phyloP scores from a whole-genome alignment of 768 basidiomycete genomes.

The Amanita rubescens region DNA sequence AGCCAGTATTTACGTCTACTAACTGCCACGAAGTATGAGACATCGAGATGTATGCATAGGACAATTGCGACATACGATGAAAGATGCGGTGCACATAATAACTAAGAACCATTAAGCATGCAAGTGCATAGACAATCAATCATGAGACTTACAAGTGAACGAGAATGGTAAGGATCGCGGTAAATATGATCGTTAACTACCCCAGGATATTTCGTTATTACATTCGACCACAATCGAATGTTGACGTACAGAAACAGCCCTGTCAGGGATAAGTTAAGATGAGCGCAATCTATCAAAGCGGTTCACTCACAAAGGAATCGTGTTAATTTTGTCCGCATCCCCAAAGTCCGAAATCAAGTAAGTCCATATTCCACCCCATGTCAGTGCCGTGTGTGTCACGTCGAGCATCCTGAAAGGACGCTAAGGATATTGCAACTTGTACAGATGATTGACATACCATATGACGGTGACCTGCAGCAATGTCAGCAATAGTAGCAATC shows the following conservation, averaged over 20 bases:
- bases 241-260: constrained; percentile 1
- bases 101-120: constrained; percentile 7
- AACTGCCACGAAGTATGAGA: constrained; percentile 11
- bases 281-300: neutral
- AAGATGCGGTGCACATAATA: constrained; percentile 22
- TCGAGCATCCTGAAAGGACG: constrained; percentile 17
- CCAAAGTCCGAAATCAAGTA: constrained; percentile 19
- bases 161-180: constrained; percentile 21
- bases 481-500: neutral
- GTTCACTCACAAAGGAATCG: constrained; percentile 18
- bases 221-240: neutral
- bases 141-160: constrained; percentile 19
- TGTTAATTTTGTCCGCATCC: constrained; percentile 9
- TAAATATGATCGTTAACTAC: constrained; percentile 17
- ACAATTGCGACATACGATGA: constrained; percentile 12
- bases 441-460: neutral
- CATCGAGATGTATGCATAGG: neutral
- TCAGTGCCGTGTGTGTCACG: constrained; percentile 17
- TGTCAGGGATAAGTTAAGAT: neutral
- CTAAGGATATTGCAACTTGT: neutral
- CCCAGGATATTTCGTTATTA: constrained; percentile 7
- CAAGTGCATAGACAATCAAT: neutral
- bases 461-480: neutral
- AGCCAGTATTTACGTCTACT: constrained; percentile 20
- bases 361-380: constrained; percentile 20